Base-by-base conservation (phyloP, 257 asterid genomes). In the Capsicum rhomboideum region DNA sequence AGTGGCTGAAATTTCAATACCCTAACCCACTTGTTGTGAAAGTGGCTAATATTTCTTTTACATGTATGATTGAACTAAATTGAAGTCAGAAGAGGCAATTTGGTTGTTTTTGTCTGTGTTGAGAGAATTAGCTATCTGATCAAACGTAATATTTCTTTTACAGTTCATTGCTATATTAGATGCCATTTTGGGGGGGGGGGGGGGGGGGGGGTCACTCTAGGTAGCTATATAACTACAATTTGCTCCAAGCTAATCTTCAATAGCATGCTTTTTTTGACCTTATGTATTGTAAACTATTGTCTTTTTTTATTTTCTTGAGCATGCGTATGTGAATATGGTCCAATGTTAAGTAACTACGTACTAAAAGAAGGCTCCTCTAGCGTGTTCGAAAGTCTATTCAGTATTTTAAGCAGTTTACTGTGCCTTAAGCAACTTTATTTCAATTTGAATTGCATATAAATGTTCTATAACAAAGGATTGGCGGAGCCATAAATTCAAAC, bases 161-260 rank as follows among this genome's bases (percentile, higher is more conserved):
- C 40, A 85, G 82, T 80, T 67, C 44, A 56, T 28, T 28, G 26
- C 61, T 80, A 37, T 56, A 77, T 64, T 82, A 87, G 77, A 74
- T 54, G 87, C 82, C 83, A 87, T 44, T 53, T 83, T 79, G n/a
- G n/a, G n/a, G n/a, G n/a, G n/a, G n/a, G n/a, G n/a, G n/a, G n/a
- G 82, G 29, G 87, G 87, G 84, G 89, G 84, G 85, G 52, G 80
- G 80, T 87, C 80, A 79, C 87, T 72, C 94, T 89, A 86, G 10
- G 8, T 55, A 68, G 79, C 74, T 12, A 68, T 12, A 77, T 55
- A 66, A 74, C 85, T 82, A 85, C 10, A 59, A 68, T 20, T 67
- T 64, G 6, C 64, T 66, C 85, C 55, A 63, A 59, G 49, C 52
- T 75, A 69, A 75, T 37, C 53, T 75, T 52, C 84, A 75, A 66